Base-by-base conservation (phyloP, 352 stramenopile genomes). In the Globisporangium irregulare region DNA sequence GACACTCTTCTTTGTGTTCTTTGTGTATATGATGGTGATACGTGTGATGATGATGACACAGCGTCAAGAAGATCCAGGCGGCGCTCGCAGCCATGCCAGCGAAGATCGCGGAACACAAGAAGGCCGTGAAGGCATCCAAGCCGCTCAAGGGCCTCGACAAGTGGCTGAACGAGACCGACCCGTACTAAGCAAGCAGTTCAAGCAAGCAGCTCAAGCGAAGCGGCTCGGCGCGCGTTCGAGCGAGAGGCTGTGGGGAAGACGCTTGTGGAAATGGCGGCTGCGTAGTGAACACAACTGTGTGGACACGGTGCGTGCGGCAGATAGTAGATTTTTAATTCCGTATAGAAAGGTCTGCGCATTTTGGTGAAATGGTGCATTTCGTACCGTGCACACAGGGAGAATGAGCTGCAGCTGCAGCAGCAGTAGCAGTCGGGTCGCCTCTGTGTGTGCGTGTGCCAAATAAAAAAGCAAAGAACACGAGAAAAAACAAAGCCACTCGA, bases 101-200 rank as follows among this genome's bases (percentile, higher is more conserved):
- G 72, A 96, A 96, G 83, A 89, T 96, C 67, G 85, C 82, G 38
- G 88, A 94, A 10, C 88, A 96, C 77, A 93, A 93, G 79, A 94
- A 94, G 73, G 79, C 85, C 2, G 59, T 94, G 51, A 90, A 93
- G 75, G 75, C 82, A 62, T 67, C 86, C 61, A 96, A 96, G 75
- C 88, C 88, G 18, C 79, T 96, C 69, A 91, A 92, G 76, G 88
- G 88, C 34, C 78, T 96, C 27, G 86, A 96, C 70, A 94, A 94
- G 76, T 96, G 88, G 88, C 81, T 96, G 50, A 94, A 90, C 72
- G 88, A 96, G 73, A 82, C 58, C 68, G 81, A 93, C 66, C 79
- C 80, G 60, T 95, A 94, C 77, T 94, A 91, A 61, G 27, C 14
- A 43, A 32, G 3, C 20, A 20, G 25, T 36, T 18, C n/a, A 58